Conservation (phyloP, 2,329 filamentous ascomycete genomes). For the Sordariomycetes sp. region DNA sequence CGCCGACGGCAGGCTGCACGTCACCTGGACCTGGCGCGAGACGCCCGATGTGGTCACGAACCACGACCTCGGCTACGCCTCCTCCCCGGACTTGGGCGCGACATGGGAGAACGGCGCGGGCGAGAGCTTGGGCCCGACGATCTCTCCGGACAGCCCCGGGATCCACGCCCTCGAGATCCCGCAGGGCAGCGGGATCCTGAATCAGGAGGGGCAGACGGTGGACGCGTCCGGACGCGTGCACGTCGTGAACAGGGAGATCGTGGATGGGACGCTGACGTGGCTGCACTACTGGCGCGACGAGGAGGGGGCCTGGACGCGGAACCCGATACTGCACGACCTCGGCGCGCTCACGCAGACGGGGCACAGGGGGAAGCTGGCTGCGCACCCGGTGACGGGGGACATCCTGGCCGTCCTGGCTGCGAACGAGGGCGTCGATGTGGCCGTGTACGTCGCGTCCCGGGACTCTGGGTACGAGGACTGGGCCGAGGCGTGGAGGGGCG, state of each 20-base stretch:
- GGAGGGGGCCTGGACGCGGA: conserved; percentile 8
- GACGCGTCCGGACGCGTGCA: conserved; percentile 7
- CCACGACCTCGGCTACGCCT: conserved; percentile 11
- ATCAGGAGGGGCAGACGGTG: conserved; percentile 12
- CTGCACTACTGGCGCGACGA: conserved; percentile 8
- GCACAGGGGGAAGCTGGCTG: conserved; percentile 10
- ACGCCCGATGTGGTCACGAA: conserved; percentile 11
- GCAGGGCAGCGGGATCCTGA: conserved; percentile 11
- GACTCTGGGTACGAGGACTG: conserved; percentile 5
- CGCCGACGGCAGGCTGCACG: conserved; percentile 7
- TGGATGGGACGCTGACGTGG: conserved; percentile 8
- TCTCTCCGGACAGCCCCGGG: background rate
- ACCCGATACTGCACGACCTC: conserved; percentile 6
- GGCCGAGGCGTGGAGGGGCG: conserved; percentile 6
- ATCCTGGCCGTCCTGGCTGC: conserved; percentile 10
- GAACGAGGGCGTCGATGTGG: conserved; percentile 5
- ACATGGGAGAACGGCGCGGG: conserved; percentile 10
- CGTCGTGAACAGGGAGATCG: conserved; percentile 9
- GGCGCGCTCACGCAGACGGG: conserved; percentile 8
- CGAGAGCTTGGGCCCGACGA: conserved; percentile 1
- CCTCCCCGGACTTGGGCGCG: conserved; percentile 7
- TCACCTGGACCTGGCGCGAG: conserved; percentile 11
- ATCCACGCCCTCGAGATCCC: conserved; percentile 8
- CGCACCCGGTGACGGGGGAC: conserved; percentile 7
- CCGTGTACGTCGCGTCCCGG: conserved; percentile 7